Percentiles rank a stretch among this genome's conserved stretches.
Evolutionary conservation across 2,329 filamentous ascomycete species (phyloP).

Genomic region (Coniochaeta ligniaria): DNA sequence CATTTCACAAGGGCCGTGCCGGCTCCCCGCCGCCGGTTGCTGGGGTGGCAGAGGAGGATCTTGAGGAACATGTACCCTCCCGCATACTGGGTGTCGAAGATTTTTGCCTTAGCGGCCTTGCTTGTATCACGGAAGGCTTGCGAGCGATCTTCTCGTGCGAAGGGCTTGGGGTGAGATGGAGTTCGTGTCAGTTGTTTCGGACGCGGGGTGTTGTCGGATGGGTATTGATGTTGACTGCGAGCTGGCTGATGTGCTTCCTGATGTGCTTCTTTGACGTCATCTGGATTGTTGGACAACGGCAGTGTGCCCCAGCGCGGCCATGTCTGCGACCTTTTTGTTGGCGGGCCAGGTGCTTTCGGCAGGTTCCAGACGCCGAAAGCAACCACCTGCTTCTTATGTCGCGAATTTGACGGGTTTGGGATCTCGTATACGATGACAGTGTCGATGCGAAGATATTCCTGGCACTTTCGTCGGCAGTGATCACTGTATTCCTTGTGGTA

Average conservation of each 20-base stretch:
- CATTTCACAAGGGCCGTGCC: conserved; percentile 12
- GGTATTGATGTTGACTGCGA: background rate
- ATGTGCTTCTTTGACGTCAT: background rate
- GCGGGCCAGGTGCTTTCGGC: conserved; percentile 3
- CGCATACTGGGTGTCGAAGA: conserved; percentile 12
- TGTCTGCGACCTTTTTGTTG: background rate
- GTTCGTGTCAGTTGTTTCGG: conserved; percentile 2
- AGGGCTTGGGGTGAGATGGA: conserved; percentile 7
- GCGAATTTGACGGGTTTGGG: background rate
- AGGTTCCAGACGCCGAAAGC: conserved; percentile 15
- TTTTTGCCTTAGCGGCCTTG: conserved; percentile 5
- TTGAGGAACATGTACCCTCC: conserved; percentile 15
- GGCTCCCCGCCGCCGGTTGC: conserved; percentile 13
- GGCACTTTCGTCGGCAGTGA: conserved; percentile 14
- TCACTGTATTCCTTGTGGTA: conserved; percentile 12
- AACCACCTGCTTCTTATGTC: conserved; percentile 7
- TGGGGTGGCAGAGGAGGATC: conserved; percentile 14
- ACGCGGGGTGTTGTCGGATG: conserved; percentile 2
- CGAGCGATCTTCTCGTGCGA: conserved; percentile 11
- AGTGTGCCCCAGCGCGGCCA: background rate
- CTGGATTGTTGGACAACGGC: background rate
- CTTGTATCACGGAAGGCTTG: conserved; percentile 11
- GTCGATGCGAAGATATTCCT: conserved; percentile 13
- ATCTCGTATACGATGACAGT: conserved; percentile 17
- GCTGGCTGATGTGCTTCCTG: background rate